Evolutionary conservation across 2,329 filamentous ascomycete genomes (phyloP).

Genomic region (Ascochyta fabae): DNA sequence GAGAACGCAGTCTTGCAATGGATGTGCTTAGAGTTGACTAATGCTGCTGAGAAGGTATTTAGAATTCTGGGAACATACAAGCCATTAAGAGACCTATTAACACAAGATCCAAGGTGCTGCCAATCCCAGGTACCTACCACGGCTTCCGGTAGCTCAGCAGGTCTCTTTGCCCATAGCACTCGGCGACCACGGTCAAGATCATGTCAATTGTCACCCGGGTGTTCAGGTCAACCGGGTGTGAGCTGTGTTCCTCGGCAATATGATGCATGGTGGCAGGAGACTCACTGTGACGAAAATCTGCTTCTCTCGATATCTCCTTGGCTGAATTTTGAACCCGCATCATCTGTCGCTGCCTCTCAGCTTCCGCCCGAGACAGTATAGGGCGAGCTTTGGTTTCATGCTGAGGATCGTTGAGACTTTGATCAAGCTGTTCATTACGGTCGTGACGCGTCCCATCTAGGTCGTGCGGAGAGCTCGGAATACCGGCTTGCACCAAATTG

Average conservation of each 20-base stretch:
- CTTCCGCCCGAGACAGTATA: constrained; percentile 27
- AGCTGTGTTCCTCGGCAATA: neutral
- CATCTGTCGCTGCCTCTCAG: constrained; percentile 30
- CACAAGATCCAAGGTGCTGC: neutral
- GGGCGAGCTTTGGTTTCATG: neutral
- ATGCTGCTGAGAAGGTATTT: neutral
- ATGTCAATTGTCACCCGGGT: constrained; percentile 81
- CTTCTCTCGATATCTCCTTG: neutral
- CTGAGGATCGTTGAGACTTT: neutral
- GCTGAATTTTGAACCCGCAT: constrained; percentile 17
- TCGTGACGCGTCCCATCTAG: neutral
- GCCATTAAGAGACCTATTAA: neutral
- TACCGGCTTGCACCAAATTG: constrained; percentile 31
- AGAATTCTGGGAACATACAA: neutral
- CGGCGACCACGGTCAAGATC: constrained; percentile 86
- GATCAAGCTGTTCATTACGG: neutral
- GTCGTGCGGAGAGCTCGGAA: constrained; percentile 8
- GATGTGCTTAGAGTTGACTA: neutral
- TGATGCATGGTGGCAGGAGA: neutral
- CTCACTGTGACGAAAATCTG: neutral
- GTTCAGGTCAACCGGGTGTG: constrained; percentile 54
- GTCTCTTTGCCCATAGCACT: constrained; percentile 89
- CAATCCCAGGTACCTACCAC: constrained; percentile 22
- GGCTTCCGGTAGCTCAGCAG: constrained; percentile 74
- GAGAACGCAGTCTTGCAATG: neutral